Conservation (phyloP, 139 green algal genomes). For the Chlorella sorokiniana region DNA sequence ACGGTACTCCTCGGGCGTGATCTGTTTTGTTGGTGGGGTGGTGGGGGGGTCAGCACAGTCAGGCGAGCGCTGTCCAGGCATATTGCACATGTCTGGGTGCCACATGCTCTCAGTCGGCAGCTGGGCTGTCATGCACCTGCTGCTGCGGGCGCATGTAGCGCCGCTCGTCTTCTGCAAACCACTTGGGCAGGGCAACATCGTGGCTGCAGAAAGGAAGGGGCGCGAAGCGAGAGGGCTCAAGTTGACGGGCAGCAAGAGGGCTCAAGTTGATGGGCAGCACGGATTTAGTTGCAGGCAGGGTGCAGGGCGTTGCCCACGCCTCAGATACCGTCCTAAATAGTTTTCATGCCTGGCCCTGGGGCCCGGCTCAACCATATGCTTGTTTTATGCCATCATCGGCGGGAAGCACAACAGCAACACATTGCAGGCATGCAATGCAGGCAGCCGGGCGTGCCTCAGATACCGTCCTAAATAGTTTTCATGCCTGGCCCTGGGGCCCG, state of each 20-base stretch:
- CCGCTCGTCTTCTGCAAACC: slow-evolving; percentile 92
- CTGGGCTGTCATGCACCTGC: too few relatives aligned
- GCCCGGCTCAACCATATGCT: slow-evolving; percentile 33
- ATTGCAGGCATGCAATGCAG: background rate
- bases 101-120: background rate
- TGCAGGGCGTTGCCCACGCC: background rate
- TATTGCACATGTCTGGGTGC: background rate
- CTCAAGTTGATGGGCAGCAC: background rate
- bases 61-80: background rate
- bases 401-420: background rate
- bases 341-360: slow-evolving; percentile 5
- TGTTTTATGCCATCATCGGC: slow-evolving; percentile 9
- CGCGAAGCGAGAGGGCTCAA: background rate
- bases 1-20: slow-evolving; percentile 75
- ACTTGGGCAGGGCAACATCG: slow-evolving; percentile 80
- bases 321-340: slow-evolving; percentile 28
- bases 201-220: slow-evolving; percentile 49
- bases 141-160: slow-evolving; percentile 44
- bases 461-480: slow-evolving; percentile 25
- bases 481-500: background rate
- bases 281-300: background rate
- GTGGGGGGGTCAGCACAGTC: background rate
- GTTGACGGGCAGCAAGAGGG: background rate
- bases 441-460: background rate
- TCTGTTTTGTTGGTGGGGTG: background rate